Percentiles rank a stretch among this genome's conserved stretches.
Conservation (phyloP, 2,329 filamentous ascomycete species). For the Chaetothyriales sp. region DNA sequence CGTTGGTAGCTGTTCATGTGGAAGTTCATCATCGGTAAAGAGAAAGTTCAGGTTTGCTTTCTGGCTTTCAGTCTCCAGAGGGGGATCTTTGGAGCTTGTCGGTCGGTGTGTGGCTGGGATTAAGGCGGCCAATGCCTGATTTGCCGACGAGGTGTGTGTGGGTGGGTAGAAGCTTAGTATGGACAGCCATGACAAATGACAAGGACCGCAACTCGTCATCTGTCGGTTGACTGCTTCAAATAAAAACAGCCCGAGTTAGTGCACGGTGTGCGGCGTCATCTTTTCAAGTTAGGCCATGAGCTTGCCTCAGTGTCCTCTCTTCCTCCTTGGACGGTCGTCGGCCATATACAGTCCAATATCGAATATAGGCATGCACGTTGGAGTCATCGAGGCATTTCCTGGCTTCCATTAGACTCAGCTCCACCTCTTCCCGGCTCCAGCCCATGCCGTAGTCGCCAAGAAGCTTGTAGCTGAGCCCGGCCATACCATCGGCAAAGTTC, state of each 20-base stretch:
- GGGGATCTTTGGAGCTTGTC: background rate
- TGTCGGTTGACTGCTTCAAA: background rate
- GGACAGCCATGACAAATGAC: background rate
- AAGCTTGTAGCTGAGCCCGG: slow-evolving; percentile 31
- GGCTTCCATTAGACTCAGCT: slow-evolving; percentile 31
- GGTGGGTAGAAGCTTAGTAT: background rate
- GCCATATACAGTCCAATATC: slow-evolving; percentile 25
- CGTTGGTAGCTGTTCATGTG: background rate
- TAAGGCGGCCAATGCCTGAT: background rate
- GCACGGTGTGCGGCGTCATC: background rate
- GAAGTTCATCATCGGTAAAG: background rate
- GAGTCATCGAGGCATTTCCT: slow-evolving; percentile 27
- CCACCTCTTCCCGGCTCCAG: slow-evolving; percentile 32
- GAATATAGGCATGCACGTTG: slow-evolving; percentile 28
- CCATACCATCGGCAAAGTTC: slow-evolving; percentile 31
- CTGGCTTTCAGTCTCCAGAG: background rate
- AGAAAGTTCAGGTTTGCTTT: background rate
- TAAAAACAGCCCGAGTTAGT: background rate
- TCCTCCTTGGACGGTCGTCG: slow-evolving; percentile 16
- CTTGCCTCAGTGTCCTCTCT: slow-evolving; percentile 5
- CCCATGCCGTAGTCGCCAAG: slow-evolving; percentile 24
- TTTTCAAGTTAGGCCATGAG: background rate
- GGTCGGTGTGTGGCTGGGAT: background rate
- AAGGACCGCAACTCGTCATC: background rate
- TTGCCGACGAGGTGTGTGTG: background rate